Base-by-base conservation (phyloP, 2,329 filamentous ascomycete species). In the Botrytis paeoniae region DNA sequence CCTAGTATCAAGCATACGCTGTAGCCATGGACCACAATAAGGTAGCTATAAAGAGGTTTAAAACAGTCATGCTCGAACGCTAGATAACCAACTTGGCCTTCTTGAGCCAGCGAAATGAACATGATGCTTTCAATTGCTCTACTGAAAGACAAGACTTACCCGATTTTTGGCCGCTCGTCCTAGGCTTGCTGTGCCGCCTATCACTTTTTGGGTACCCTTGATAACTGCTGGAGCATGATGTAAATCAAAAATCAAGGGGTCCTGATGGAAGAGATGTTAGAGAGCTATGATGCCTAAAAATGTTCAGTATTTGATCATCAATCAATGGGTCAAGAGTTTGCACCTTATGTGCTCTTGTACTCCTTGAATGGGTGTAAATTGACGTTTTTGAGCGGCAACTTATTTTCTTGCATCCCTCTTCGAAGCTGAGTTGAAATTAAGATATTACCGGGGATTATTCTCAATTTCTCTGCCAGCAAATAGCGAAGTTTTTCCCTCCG, bases 91-190 rank as follows among this genome's bases (percentile, higher is more conserved):
- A 12, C 32, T 29, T 8, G 20, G 4, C 9, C 32, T 22, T 22
- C 9, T 22, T 29, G 18, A 35, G 32, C 29, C 8, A 8, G 29
- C 20, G 1, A 9, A 22, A 32, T 5, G 20, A 32, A 9, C 20
- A 22, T 22, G 20, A 22, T 35, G 3, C 57, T 35, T 35, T 4
- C 8, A 2, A 60, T 35, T 35, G 3, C 29, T 35, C 32, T 32
- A 6, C 1, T 29, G 1, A 35, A 22, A 22, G n/a, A 32, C 4
- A 1, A 25, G 4, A 22, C 7, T 35, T 4, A 7, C 6, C 1
- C 9, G 9, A 35, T 35, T 12, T 35, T 18, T 20, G 8, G 18
- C 8, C 8, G 10, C 57, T 25, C 32, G 10, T 60, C 29, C 35
- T 16, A 29, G n/a, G 51, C n/a, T 54, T 51, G 45, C 45, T 12